These are phyloP conservation scores for Hirschioporus abietinus DNA, from an alignment of 768 basidiomycete species.

Conservation along the genomic window DNA sequence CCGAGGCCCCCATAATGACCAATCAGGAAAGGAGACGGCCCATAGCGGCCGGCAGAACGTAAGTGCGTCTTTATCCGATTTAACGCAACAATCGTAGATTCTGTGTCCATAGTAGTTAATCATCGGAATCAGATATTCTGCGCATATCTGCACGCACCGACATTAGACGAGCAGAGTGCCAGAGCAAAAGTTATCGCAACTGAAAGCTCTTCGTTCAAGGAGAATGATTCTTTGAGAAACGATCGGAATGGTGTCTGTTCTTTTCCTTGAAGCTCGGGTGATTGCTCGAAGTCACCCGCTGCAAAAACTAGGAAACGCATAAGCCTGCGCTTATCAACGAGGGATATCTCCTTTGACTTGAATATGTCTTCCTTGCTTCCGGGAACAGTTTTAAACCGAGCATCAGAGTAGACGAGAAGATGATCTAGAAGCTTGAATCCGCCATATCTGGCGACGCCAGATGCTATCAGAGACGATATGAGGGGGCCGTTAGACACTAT, in stretches of 20 bases:
- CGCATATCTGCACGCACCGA: constrained; percentile 40
- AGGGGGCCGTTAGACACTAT: constrained; percentile 76
- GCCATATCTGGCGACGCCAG: constrained; percentile 88
- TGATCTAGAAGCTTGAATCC: constrained; percentile 79
- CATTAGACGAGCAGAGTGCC: constrained; percentile 56
- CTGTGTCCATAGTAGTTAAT: constrained; percentile 30
- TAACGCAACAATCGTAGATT: constrained; percentile 60
- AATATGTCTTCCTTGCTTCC: constrained; percentile 92
- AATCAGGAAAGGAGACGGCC: constrained; percentile 83
- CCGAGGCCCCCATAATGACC: constrained; percentile 93
- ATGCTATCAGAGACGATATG: constrained; percentile 72
- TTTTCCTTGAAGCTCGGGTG: constrained; percentile 52
- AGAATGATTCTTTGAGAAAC: constrained; percentile 63
- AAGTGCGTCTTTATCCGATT: constrained; percentile 69
- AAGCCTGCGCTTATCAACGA: constrained; percentile 82
- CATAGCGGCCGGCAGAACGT: constrained; percentile 79
- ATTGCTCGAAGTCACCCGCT: constrained; percentile 64
- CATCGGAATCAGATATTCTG: neutral
- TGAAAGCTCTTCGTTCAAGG: constrained; percentile 51
- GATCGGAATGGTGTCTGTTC: constrained; percentile 51
- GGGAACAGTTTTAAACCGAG: constrained; percentile 61
- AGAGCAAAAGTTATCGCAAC: constrained; percentile 71
- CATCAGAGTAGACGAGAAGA: constrained; percentile 51
- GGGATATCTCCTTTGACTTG: constrained; percentile 68
- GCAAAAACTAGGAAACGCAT: constrained; percentile 91